A percentile compares a stretch with the other conserved stretches of the same genome.
Evolutionary conservation across 2,329 filamentous ascomycete species (phyloP).

Genomic region (Diaporthe sp.): DNA sequence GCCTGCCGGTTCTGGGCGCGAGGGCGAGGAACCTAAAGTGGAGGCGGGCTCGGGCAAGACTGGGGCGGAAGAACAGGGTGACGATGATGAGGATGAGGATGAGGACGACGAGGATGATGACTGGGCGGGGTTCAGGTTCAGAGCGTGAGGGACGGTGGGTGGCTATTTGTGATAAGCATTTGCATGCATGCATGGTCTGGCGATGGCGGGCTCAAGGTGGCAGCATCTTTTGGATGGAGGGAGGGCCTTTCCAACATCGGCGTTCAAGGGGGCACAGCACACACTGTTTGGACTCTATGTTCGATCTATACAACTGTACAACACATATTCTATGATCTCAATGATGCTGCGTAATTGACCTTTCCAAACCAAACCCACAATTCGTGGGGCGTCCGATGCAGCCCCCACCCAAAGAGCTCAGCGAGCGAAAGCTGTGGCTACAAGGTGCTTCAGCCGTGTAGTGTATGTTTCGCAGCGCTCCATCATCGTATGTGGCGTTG

Average conservation of each 20-base stretch:
- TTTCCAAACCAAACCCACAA: background rate
- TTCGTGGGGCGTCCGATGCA: background rate
- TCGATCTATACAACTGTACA: background rate
- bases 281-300: slow-evolving; percentile 4
- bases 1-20: background rate
- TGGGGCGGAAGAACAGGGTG: slow-evolving; percentile 48
- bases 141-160: slow-evolving; percentile 41
- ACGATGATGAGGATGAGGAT: slow-evolving; percentile 53
- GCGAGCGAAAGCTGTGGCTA: background rate
- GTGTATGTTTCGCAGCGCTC: no score
- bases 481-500: background rate
- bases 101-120: slow-evolving; percentile 64
- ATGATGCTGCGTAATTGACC: background rate
- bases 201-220: background rate
- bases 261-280: background rate
- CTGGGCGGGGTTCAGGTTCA: slow-evolving; percentile 73
- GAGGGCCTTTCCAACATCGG: background rate
- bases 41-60: slow-evolving; percentile 41
- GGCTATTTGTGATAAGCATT: background rate
- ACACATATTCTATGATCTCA: background rate
- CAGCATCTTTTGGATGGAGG: background rate
- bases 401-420: no score
- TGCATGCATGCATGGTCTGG: slow-evolving; percentile 21
- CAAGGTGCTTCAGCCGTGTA: background rate
- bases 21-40: background rate